Percentiles rank a stretch among this genome's conserved stretches.
Evolutionary conservation across 352 stramenopile genomes (phyloP).

Genomic region (Phytophthora fragariaefolia): DNA sequence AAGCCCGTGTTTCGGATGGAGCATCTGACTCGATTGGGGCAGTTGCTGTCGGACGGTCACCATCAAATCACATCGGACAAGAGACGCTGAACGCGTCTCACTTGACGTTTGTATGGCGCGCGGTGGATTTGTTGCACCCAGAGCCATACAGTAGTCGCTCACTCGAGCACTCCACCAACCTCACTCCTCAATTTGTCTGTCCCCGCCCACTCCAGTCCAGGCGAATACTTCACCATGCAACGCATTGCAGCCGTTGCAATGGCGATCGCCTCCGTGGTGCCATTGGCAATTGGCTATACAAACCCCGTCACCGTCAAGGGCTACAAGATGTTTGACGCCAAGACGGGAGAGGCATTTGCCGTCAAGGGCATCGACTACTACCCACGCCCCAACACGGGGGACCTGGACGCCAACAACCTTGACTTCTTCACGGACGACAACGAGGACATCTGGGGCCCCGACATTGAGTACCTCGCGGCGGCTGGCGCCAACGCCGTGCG

Average conservation of each 20-base stretch:
- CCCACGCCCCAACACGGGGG: constrained; percentile 80
- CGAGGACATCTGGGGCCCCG: constrained; percentile 64
- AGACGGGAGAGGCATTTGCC: constrained; percentile 71
- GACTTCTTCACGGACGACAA: constrained; percentile 89
- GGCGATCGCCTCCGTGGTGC: too few species aligned
- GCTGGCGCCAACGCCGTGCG: constrained; percentile 81
- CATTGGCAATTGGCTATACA: too few species aligned
- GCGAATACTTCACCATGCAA: constrained; percentile 25
- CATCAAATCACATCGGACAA: constrained; percentile 10
- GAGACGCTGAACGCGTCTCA: constrained; percentile 11
- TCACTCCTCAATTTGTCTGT: constrained; percentile 36
- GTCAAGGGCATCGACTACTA: constrained; percentile 90
- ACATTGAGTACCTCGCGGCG: constrained; percentile 69
- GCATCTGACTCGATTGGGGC: constrained; percentile 8
- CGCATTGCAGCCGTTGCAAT: constrained; percentile 16
- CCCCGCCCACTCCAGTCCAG: constrained; percentile 2
- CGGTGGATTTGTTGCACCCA: constrained; percentile 21
- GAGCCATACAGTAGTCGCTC: background rate
- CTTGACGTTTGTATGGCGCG: constrained; percentile 20
- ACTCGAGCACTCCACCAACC: constrained; percentile 5
- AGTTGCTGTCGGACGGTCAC: constrained; percentile 11
- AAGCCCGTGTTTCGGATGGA: background rate
- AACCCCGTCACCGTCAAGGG: constrained; percentile 67
- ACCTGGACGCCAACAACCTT: constrained; percentile 73
- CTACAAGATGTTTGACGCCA: constrained; percentile 83